These are phyloP conservation scores for Picea glauca DNA, from an alignment of 75 land plant species.

Conservation along the genomic window DNA sequence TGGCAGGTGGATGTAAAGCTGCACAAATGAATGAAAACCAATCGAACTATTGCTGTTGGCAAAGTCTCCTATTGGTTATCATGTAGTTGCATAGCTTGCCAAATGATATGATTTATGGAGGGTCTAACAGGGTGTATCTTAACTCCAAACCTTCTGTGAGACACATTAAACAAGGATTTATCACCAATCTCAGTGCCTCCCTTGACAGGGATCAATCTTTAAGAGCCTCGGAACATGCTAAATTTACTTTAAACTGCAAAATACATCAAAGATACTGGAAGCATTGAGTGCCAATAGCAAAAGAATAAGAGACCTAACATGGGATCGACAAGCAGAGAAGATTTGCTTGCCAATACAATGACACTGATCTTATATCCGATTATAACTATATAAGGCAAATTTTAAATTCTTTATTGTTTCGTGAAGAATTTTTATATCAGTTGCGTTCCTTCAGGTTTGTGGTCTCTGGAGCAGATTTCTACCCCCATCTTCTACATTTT, in stretches of 20 bases:
- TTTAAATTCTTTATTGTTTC: neutral
- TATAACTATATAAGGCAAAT: neutral
- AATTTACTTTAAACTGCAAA: neutral
- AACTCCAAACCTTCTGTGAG: neutral
- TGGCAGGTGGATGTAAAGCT: neutral
- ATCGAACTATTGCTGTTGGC: neutral
- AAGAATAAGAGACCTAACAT: neutral
- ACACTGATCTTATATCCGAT: no score
- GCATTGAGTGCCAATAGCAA: neutral
- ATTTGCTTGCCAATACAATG: neutral
- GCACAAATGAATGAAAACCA: neutral
- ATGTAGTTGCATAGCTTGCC: neutral
- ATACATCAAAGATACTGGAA: neutral
- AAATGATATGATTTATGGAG: neutral
- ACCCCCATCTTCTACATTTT: neutral
- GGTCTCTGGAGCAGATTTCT: conserved; percentile 5
- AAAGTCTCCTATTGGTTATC: neutral
- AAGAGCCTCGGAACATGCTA: neutral
- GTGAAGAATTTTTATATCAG: neutral
- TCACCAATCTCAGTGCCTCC: neutral
- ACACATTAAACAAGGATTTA: neutral
- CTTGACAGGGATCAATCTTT: neutral
- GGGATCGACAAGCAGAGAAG: neutral
- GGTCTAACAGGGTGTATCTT: neutral
- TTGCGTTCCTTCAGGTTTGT: neutral